Base-by-base conservation (phyloP, 225 moss, liverwort and hornwort genomes). In the Neckera pumila region DNA sequence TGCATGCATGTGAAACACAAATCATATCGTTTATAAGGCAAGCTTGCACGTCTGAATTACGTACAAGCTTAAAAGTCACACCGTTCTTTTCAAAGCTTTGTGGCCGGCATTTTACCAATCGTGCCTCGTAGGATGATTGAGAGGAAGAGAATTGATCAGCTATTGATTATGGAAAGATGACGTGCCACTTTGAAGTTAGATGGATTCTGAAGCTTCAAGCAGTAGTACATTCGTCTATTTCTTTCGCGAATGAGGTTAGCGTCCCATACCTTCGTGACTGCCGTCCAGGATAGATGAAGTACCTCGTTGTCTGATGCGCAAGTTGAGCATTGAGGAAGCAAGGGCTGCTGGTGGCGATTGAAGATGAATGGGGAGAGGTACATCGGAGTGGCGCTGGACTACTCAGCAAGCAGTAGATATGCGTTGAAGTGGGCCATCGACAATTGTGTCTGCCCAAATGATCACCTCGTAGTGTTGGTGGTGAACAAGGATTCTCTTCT, bases 361-460 rank as follows among this genome's bases (percentile, higher is more conserved):
- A 87, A 53, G 78, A 91, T 91, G 93, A 59, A 80, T 62, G 89
- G 88, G 25, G 83, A 83, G 65, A 92, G 97, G 89, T 71, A 92
- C 65, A 86, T 95, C 22, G 96, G 94, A 76, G 89, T 97, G 84
- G 97, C 94, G 40, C 73, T 96, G 88, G 96, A 97, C 78, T 95
- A 90, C 90, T 96, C 96, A 49, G n/a, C 80, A 17, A 93, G 93
- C 86, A 96, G 94, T 86, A 93, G 90, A 84, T 93, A 94, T 85
- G 95, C 96, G 79, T 74, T 97, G 57, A 91, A 91, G 87, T 94
- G 97, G 96, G 87, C 90, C 81, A 61, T 96, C 64, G 92, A 94
- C 43, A 97, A 96, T 80, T 84, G 95, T 40, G 38, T 95, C 69
- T 88, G 94, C 83, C 93, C 89, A 34, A 92, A 93, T 36, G 96